These are phyloP conservation scores for Pythium pyrilobum DNA, from an alignment of 352 stramenopile genomes.

Conservation along the genomic window DNA sequence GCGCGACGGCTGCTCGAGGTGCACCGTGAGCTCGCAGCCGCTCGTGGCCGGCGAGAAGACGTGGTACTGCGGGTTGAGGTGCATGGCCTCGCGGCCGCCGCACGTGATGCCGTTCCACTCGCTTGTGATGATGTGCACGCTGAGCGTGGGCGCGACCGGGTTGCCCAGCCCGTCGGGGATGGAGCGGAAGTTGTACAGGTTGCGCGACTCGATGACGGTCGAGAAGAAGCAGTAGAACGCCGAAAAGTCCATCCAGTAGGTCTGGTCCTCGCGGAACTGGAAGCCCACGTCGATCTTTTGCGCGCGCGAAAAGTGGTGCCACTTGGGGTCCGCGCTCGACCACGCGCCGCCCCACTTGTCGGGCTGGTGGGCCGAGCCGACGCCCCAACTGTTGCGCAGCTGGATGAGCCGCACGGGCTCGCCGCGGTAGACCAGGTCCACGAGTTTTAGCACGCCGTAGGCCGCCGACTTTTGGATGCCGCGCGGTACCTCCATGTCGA, in stretches of 20 bases:
- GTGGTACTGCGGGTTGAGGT: slow-evolving; percentile 84
- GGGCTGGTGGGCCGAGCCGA: slow-evolving; percentile 47
- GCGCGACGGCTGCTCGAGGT: slow-evolving; percentile 74
- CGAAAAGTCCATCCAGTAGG: slow-evolving; percentile 80
- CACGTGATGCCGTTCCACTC: slow-evolving; percentile 82
- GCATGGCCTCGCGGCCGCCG: slow-evolving; percentile 72
- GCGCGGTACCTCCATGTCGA: slow-evolving; percentile 49
- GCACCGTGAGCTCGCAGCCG: slow-evolving; percentile 44
- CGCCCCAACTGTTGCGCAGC: slow-evolving; percentile 78
- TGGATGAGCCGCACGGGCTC: slow-evolving; percentile 54
- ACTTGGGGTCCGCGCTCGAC: slow-evolving; percentile 65
- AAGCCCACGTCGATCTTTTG: slow-evolving; percentile 77
- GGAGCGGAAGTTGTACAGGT: slow-evolving; percentile 81
- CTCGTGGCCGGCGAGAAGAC: slow-evolving; percentile 55
- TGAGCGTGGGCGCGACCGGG: slow-evolving; percentile 46
- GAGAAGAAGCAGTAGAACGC: slow-evolving; percentile 80
- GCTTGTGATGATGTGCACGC: slow-evolving; percentile 63
- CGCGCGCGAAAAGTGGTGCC: slow-evolving; percentile 60
- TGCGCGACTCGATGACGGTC: slow-evolving; percentile 68
- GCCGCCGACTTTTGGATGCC: slow-evolving; percentile 63
- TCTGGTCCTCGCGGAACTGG: slow-evolving; percentile 74
- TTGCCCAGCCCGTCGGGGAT: slow-evolving; percentile 59
- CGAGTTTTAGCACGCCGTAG: slow-evolving; percentile 71
- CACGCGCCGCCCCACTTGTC: slow-evolving; percentile 70
- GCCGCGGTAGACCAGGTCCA: slow-evolving; percentile 65